These are phyloP conservation scores for Quercus aquifolioides DNA, from an alignment of 306 rosid genomes.

Conservation along the genomic window DNA sequence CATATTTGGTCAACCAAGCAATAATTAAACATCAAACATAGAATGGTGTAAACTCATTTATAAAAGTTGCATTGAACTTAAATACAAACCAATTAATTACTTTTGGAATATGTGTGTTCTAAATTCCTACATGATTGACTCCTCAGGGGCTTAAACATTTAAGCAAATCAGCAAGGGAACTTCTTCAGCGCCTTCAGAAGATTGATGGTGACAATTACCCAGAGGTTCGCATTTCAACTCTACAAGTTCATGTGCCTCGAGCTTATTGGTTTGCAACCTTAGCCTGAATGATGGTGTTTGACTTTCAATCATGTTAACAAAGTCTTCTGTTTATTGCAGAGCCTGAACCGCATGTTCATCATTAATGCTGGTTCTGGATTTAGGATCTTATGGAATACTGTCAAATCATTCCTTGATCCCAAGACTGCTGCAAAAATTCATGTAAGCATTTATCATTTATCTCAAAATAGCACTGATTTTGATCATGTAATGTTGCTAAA, in stretches of 20 bases:
- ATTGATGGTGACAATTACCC: conserved; percentile 96
- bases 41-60: not conserved
- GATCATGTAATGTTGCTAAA: conserved; percentile 20
- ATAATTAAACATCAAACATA: not conserved
- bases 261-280: not conserved
- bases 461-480: conserved; percentile 11
- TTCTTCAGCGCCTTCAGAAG: conserved; percentile 75
- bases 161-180: conserved; percentile 92
- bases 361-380: conserved; percentile 98
- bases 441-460: conserved; percentile 31
- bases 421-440: conserved; percentile 86
- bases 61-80: not conserved
- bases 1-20: not conserved
- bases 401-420: conserved; percentile 90
- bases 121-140: not conserved
- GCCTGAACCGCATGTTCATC: conserved; percentile 91
- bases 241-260: not conserved
- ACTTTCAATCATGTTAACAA: conserved; percentile 8
- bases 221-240: conserved; percentile 52
- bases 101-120: not conserved
- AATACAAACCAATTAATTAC: too few species aligned
- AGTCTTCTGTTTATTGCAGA: conserved; percentile 30
- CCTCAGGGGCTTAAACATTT: conserved; percentile 72
- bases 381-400: conserved; percentile 85
- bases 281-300: not conserved